Percentiles rank a stretch among this genome's conserved stretches.
phyloP scores from a whole-genome alignment of 2,329 filamentous ascomycete species.

The Cladosporium sp. region DNA sequence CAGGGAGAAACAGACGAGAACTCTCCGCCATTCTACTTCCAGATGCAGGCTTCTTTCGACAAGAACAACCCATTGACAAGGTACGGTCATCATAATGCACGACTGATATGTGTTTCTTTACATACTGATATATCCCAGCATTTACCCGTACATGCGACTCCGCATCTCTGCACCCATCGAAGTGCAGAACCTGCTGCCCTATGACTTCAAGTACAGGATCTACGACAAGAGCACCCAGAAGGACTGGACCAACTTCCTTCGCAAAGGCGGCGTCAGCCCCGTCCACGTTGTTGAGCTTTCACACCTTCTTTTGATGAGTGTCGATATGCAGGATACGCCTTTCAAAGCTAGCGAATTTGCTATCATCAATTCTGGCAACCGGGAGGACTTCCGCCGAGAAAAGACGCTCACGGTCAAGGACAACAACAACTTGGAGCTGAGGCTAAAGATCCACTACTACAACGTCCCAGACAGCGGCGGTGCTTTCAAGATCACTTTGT shows the following conservation, averaged over 20 bases:
- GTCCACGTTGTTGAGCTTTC: conserved; percentile 96
- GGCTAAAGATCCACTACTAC: conserved; percentile 85
- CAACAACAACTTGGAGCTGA: conserved; percentile 70
- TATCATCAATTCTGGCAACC: conserved; percentile 87
- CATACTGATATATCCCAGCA: conserved; percentile 46
- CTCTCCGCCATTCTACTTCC: conserved; percentile 87
- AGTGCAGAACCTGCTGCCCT: conserved; percentile 89
- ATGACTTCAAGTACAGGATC: conserved; percentile 98
- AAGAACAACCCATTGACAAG: conserved; percentile 75
- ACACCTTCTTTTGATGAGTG: conserved; percentile 83
- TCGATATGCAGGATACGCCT: conserved; percentile 94
- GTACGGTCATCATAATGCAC: conserved; percentile 39
- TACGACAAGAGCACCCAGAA: conserved; percentile 99
- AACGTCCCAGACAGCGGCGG: conserved; percentile 87
- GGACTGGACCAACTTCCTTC: conserved; percentile 97
- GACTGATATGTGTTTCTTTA: background rate
- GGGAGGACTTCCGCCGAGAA: conserved; percentile 86
- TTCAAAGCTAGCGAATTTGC: conserved; percentile 96
- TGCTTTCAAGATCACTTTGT: conserved; percentile 92
- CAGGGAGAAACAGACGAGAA: conserved; percentile 77
- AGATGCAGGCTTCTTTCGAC: conserved; percentile 83
- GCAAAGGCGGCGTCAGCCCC: conserved; percentile 93
- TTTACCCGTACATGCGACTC: conserved; percentile 92
- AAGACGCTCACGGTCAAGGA: conserved; percentile 77
- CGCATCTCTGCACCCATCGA: conserved; percentile 90